These are phyloP conservation scores for Fusarium transvaalense DNA, from an alignment of 2,329 filamentous ascomycete species.

Conservation along the genomic window DNA sequence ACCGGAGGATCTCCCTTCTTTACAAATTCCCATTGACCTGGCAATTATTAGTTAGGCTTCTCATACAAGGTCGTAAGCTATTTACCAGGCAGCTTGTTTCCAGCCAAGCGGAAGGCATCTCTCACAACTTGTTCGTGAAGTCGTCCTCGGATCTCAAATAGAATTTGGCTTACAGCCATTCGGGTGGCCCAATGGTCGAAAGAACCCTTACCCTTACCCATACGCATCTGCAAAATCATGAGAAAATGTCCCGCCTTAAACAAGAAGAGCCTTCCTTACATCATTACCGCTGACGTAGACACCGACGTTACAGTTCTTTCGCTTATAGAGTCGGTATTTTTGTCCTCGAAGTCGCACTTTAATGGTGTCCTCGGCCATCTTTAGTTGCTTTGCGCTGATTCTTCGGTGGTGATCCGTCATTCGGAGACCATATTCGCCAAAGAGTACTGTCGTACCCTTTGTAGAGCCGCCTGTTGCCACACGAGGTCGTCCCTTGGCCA, in stretches of 20 bases:
- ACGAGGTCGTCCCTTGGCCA: constrained; percentile 90
- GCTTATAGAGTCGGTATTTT: constrained; percentile 92
- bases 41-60: constrained; percentile 37
- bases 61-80: constrained; percentile 3
- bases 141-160: constrained; percentile 92
- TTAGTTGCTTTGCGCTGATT: constrained; percentile 87
- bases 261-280: constrained; percentile 58
- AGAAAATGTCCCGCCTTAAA: constrained; percentile 26
- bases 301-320: constrained; percentile 91
- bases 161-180: constrained; percentile 88
- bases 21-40: constrained; percentile 91
- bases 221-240: constrained; percentile 74
- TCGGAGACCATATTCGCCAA: constrained; percentile 94
- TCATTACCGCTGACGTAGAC: constrained; percentile 97
- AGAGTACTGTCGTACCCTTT: constrained; percentile 94
- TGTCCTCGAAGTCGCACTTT: constrained; percentile 88
- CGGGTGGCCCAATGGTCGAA: constrained; percentile 97
- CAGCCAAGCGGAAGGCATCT: constrained; percentile 93
- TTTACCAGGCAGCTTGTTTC: constrained; percentile 92
- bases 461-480: constrained; percentile 91
- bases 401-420: constrained; percentile 94
- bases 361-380: constrained; percentile 94
- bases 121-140: constrained; percentile 94
- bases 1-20: constrained; percentile 90
- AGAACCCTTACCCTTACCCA: constrained; percentile 98